These are phyloP conservation scores for Leccinum fallax DNA, from an alignment of 1,284 basidiomycete genomes.

Conservation along the genomic window DNA sequence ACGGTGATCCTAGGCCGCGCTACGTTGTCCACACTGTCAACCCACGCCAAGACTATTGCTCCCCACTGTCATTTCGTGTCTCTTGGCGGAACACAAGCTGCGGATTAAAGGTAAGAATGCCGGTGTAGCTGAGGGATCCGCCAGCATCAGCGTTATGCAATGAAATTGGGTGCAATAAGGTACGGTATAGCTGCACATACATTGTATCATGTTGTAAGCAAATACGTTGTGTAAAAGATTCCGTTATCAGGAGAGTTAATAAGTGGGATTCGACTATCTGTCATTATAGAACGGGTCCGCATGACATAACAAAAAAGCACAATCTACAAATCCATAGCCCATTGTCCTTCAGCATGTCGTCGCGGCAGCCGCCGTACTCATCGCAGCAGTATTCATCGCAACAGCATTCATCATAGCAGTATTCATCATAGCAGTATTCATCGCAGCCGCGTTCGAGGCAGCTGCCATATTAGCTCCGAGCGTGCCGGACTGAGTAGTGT, in stretches of 20 bases:
- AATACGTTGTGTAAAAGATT: too few species aligned
- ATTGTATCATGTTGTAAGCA: not conserved
- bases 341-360: not conserved
- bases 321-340: not conserved
- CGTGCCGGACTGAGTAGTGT: too few species aligned
- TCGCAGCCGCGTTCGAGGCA: too few species aligned
- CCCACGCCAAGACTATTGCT: too few species aligned
- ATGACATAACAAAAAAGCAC: not conserved
- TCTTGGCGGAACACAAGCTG: slow-evolving; percentile 5
- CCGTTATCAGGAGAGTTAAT: not conserved
- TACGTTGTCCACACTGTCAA: too few species aligned
- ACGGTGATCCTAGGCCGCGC: too few species aligned
- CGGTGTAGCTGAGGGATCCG: not conserved
- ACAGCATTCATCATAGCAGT: too few species aligned
- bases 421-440: too few species aligned
- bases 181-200: too few species aligned
- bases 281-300: not conserved
- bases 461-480: too few species aligned
- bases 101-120: not conserved
- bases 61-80: not conserved
- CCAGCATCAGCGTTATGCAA: not conserved
- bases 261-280: not conserved
- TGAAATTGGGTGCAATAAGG: not conserved
- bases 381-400: too few species aligned
- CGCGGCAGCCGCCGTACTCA: too few species aligned